Evolutionary conservation across 225 moss, liverwort and hornwort genomes (phyloP), one percentile per base, ranked within the genome.

Genomic region (Sphagnum tenellum): DNA sequence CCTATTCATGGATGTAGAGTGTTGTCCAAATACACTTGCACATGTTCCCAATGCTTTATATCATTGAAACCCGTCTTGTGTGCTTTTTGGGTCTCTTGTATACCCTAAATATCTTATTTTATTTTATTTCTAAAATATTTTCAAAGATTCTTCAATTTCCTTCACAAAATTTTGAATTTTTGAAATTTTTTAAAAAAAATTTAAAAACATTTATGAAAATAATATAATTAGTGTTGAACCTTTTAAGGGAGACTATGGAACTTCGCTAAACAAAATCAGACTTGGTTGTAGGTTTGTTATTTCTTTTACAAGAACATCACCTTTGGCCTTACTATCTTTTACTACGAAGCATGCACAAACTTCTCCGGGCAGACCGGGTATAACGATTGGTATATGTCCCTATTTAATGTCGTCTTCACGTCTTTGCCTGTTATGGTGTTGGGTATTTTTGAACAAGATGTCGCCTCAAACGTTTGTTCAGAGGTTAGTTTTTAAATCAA

Each of bases 281-380:
- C 47, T 12, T 47, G 29, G 46, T 29, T 77, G 74, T 86, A 95
- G 94, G 88, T 98, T 74, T 92, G 93, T 63, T 98, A 93, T 50
- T 98, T 98, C 71, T 98, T 98, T 62, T 98, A 98, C 74, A 98
- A 98, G 62, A 98, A 98, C 63, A 98, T 98, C 10, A 78, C 88
- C 5, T 98, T 98, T 50, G 96, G 96, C 70, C 96, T 98, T 50
- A 98, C 96, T 46, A 73, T 93, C 62, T 98, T 98, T 66, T 98
- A 92, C 56, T 98, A 80, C 45, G 92, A 98, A 83, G 80, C 89
- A 5, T 98, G 74, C 65, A 88, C 85, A 7, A 80, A 65, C 52
- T 98, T 92, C 66, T 92, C 96, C 55, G 96, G 96, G 49, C 88
- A 87, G 87, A 73, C 85, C 65, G 69, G 79, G 10, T 98, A 98